These are phyloP conservation scores for Clavispora asparagi DNA, from an alignment of 805 yeast genomes.

Conservation along the genomic window DNA sequence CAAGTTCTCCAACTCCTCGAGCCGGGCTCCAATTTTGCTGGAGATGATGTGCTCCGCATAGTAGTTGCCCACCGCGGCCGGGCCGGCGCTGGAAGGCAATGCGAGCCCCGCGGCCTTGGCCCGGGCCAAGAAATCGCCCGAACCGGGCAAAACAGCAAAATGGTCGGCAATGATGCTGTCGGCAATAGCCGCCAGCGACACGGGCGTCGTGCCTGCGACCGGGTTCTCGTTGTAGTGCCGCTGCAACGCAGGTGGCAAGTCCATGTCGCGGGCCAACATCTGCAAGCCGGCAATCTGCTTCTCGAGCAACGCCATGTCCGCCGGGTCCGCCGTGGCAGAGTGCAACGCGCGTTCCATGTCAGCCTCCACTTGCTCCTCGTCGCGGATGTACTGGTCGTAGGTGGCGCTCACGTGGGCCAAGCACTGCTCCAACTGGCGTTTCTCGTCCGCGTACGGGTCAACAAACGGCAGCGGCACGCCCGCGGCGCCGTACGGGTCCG, in stretches of 20 bases:
- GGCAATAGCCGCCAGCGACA: conserved; percentile 18
- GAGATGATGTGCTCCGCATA: conserved; percentile 50
- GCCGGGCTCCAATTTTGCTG: conserved; percentile 51
- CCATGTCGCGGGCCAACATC: conserved; percentile 58
- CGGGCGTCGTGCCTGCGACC: background rate
- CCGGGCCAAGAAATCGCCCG: conserved; percentile 17
- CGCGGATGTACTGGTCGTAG: conserved; percentile 19
- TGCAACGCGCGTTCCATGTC: conserved; percentile 14
- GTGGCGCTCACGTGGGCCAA: conserved; percentile 22
- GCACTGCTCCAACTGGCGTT: conserved; percentile 24
- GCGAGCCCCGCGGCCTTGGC: conserved; percentile 39
- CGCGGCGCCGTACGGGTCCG: conserved; percentile 3
- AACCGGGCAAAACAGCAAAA: conserved; percentile 3
- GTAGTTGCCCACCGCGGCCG: conserved; percentile 44
- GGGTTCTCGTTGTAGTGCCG: conserved; percentile 20
- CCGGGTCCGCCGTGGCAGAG: conserved; percentile 11
- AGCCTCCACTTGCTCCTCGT: conserved; percentile 17
- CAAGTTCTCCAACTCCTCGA: conserved; percentile 55
- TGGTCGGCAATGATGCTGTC: conserved; percentile 7
- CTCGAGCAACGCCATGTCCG: conserved; percentile 30
- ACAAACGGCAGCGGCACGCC: conserved; percentile 8
- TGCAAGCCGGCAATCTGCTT: conserved; percentile 63
- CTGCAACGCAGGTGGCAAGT: conserved; percentile 53
- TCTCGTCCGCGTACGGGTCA: conserved; percentile 22
- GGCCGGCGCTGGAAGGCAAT: conserved; percentile 16